These are phyloP conservation scores for Emergomyces africanus DNA, from an alignment of 2,329 filamentous ascomycete genomes.

Conservation along the genomic window DNA sequence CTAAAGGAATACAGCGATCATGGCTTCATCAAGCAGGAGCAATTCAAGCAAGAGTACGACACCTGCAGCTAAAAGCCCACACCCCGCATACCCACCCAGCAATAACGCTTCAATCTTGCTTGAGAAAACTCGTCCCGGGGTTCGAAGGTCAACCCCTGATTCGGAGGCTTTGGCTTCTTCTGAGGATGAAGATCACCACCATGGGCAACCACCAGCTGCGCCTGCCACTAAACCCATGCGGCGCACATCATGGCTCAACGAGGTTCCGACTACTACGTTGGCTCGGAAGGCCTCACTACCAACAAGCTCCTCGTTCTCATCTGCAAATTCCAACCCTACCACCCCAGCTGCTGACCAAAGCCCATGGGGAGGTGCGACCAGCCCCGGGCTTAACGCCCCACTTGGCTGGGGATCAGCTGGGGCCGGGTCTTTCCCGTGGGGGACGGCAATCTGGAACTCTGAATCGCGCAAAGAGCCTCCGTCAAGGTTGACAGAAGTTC, in stretches of 20 bases:
- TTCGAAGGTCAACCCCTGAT: constrained; percentile 77
- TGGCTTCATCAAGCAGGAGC: constrained; percentile 4
- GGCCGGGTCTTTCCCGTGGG: constrained; percentile 50
- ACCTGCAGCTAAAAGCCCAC: constrained; percentile 24
- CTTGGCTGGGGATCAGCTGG: constrained; percentile 34
- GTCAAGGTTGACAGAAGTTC: constrained; percentile 58
- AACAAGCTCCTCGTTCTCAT: constrained; percentile 59
- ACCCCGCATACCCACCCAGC: constrained; percentile 35
- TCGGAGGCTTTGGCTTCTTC: constrained; percentile 89
- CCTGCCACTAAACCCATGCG: constrained; percentile 50
- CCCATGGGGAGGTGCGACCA: constrained; percentile 29
- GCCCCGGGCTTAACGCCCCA: constrained; percentile 26
- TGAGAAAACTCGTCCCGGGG: constrained; percentile 56
- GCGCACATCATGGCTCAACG: constrained; percentile 76
- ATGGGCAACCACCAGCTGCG: constrained; percentile 37
- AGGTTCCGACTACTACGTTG: constrained; percentile 53
- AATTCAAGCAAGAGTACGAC: background rate
- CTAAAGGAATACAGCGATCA: background rate
- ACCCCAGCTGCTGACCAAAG: constrained; percentile 59
- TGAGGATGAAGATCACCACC: constrained; percentile 74
- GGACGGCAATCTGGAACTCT: constrained; percentile 69
- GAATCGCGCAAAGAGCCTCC: constrained; percentile 64
- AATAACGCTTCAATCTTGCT: constrained; percentile 53
- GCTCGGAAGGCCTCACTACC: constrained; percentile 65
- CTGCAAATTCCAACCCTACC: constrained; percentile 65